These are phyloP conservation scores for Actinomucor elegans DNA, from an alignment of 371 early-diverging fungal species.

Conservation along the genomic window DNA sequence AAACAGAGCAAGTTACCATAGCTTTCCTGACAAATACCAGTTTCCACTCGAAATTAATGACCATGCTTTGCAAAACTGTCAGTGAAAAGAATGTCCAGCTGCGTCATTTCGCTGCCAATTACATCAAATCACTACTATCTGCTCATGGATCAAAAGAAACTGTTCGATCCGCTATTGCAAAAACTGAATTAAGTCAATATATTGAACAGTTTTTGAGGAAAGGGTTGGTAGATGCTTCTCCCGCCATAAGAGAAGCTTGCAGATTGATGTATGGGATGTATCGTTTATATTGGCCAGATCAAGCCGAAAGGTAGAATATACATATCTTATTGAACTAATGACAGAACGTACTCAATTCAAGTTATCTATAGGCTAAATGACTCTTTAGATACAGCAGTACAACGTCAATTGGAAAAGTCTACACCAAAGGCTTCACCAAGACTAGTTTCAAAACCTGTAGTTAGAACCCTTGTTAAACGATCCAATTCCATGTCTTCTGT, in stretches of 20 bases:
- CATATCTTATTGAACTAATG: too few species aligned
- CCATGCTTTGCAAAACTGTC: constrained; percentile 12
- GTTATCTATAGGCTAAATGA: constrained; percentile 2
- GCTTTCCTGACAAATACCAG: constrained; percentile 19
- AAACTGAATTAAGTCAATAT: constrained; percentile 10
- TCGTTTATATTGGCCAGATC: constrained; percentile 25
- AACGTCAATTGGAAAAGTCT: constrained; percentile 4
- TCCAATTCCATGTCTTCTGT: not conserved
- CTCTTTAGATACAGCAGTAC: constrained; percentile 5
- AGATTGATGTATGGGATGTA: constrained; percentile 32
- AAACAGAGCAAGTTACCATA: constrained; percentile 14
- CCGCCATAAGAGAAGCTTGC: constrained; percentile 30
- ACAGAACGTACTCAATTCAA: too few species aligned
- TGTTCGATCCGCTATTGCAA: constrained; percentile 19
- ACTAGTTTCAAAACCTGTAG: not conserved
- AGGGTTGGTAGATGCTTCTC: constrained; percentile 36
- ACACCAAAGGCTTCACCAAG: not conserved
- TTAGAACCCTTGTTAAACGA: not conserved
- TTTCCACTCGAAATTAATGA: constrained; percentile 23
- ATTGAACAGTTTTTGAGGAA: constrained; percentile 30
- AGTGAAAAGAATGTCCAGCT: constrained; percentile 37
- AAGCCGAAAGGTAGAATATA: constrained; percentile 34
- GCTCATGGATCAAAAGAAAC: constrained; percentile 33
- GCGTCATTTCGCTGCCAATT: constrained; percentile 26
- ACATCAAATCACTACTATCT: constrained; percentile 26